Conservation (phyloP, 2,329 filamentous ascomycete genomes). For the Talaromyces sp. region DNA sequence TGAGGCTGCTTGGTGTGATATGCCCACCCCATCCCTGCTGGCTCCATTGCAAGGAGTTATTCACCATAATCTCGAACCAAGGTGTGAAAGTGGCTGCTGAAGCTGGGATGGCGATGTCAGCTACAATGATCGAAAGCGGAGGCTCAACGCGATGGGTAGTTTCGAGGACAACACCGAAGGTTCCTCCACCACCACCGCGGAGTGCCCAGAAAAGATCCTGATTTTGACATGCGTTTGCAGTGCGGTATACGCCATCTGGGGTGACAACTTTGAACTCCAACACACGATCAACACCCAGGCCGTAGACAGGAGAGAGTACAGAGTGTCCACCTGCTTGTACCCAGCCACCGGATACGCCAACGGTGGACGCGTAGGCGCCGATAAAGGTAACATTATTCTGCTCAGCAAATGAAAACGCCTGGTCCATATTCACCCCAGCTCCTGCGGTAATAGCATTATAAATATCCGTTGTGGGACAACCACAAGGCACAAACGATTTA, state of each 20-base stretch:
- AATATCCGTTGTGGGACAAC: background rate
- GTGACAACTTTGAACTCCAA: conserved; percentile 56
- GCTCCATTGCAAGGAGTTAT: background rate
- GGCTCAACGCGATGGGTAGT: conserved; percentile 2
- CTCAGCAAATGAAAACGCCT: conserved; percentile 26
- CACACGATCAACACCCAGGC: conserved; percentile 58
- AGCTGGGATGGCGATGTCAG: background rate
- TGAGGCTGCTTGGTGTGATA: background rate
- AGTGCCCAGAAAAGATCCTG: conserved; percentile 50
- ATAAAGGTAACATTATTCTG: conserved; percentile 49
- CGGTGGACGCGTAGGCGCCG: conserved; percentile 49
- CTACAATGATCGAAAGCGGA: background rate
- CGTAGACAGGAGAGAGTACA: background rate
- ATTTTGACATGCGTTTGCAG: conserved; percentile 19
- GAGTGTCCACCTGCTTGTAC: conserved; percentile 60
- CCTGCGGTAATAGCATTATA: background rate
- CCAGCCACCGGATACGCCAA: conserved; percentile 60
- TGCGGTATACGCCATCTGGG: conserved; percentile 24
- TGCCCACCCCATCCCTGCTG: conserved; percentile 1
- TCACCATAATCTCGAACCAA: conserved; percentile 3
- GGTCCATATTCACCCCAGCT: background rate
- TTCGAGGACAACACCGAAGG: conserved; percentile 40
- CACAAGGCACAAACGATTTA: background rate
- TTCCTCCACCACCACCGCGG: conserved; percentile 54
- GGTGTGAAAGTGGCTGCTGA: background rate